These are phyloP conservation scores for Cryptosporidium bovis DNA, from an alignment of 169 alveolate genomes.

Conservation along the genomic window DNA sequence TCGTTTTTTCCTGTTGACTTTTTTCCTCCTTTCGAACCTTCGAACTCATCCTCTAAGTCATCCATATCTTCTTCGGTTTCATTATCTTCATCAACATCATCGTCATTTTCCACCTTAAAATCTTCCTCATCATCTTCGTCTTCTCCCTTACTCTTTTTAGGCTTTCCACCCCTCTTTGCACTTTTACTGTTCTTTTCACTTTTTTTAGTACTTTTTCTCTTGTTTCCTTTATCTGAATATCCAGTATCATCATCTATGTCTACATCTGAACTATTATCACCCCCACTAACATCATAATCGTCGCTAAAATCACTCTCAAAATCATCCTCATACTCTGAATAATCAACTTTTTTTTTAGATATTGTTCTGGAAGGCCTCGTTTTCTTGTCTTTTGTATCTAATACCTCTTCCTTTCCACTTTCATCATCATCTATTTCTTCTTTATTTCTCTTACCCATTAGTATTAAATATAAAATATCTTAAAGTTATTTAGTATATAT, in stretches of 20 bases:
- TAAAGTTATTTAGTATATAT: too few species aligned
- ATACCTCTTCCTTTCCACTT: not conserved
- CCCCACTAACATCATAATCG: constrained; percentile 32
- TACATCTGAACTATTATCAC: constrained; percentile 18
- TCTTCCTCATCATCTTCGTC: constrained; percentile 29
- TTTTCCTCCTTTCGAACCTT: not conserved
- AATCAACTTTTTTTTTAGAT: constrained; percentile 23
- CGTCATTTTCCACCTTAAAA: constrained; percentile 75
- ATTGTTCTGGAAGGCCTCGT: constrained; percentile 28
- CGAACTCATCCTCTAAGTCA: constrained; percentile 76
- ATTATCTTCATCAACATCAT: not conserved
- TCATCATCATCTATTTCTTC: constrained; percentile 52
- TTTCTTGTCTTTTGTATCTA: constrained; percentile 5
- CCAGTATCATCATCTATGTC: constrained; percentile 39
- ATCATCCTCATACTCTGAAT: constrained; percentile 57
- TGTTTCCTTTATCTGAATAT: constrained; percentile 10
- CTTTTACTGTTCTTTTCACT: constrained; percentile 33
- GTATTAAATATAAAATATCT: too few species aligned
- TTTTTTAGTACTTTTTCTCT: constrained; percentile 19
- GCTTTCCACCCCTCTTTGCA: constrained; percentile 55
- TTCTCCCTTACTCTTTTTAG: constrained; percentile 68
- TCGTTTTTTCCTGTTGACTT: constrained; percentile 1
- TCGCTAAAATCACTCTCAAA: constrained; percentile 36
- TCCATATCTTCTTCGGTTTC: constrained; percentile 37
- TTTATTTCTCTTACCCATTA: constrained; percentile 31